Evolutionary conservation across 75 land plant species (phyloP).

Genomic region (Gnetum montanum): DNA sequence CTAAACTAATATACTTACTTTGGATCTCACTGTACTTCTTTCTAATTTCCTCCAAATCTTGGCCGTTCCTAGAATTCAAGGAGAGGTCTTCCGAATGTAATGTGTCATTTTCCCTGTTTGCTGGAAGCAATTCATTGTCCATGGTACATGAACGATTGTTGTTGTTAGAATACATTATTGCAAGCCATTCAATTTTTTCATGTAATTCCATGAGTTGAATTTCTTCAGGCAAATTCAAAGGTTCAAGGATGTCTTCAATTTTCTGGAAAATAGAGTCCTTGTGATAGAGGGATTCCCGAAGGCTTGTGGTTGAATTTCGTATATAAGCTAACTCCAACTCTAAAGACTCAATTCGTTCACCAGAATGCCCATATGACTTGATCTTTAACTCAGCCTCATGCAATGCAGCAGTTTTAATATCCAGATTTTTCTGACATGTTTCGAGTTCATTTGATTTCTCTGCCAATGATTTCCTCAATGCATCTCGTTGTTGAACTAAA

Average conservation of each 20-base stretch:
- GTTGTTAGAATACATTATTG: conserved; percentile 25
- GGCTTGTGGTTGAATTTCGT: conserved; percentile 66
- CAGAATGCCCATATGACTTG: conserved; percentile 47
- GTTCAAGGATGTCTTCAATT: conserved; percentile 71
- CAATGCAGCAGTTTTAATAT: conserved; percentile 37
- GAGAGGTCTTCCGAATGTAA: conserved; percentile 33
- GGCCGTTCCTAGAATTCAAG: conserved; percentile 11
- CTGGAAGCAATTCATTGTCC: conserved; percentile 38
- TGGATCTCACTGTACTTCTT: conserved; percentile 50
- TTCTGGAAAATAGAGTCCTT: conserved; percentile 77
- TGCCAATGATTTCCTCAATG: conserved; percentile 65
- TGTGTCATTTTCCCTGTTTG: conserved; percentile 26
- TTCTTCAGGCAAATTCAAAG: conserved; percentile 58
- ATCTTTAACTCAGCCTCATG: conserved; percentile 54
- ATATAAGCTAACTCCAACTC: conserved; percentile 84
- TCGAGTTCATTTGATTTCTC: conserved; percentile 70
- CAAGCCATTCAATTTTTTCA: conserved; percentile 70
- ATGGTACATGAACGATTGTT: conserved; percentile 17
- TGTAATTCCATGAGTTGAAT: conserved; percentile 49
- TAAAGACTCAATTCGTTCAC: conserved; percentile 69
- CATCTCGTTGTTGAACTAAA: conserved; percentile 73
- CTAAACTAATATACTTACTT: conserved; percentile 45
- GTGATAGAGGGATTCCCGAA: conserved; percentile 71
- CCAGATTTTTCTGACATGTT: conserved; percentile 37
- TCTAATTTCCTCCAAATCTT: conserved; percentile 41